Base-by-base conservation (phyloP, 2,329 filamentous ascomycete genomes). In the Aspergillus fischeri region DNA sequence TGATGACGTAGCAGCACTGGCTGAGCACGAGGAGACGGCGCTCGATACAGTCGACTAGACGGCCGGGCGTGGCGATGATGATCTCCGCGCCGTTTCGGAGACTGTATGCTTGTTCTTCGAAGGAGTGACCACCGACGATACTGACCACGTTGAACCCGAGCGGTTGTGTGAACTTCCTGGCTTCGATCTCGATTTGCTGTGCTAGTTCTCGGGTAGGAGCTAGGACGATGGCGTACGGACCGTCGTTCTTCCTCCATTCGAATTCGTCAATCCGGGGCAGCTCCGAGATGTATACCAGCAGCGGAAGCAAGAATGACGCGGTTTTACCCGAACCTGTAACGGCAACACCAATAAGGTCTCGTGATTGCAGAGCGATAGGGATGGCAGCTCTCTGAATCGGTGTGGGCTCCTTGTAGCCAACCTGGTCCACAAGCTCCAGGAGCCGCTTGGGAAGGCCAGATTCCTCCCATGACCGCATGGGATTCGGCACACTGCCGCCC, bases 291-390 rank as follows among this genome's bases (percentile, higher is more conserved):
- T 99, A 99, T 47, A 95, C 91, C 17, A 99, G 83, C 17, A 99
- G 78, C 1, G 94, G 94, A 38, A 99, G 81, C 25, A 99, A 78
- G 78, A 99, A 99, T 9, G 94, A 90, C 1, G 94, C 94, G 14
- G 94, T 99, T 80, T 99, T 99, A 81, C 94, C 94, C 50, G 94
- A 99, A 84, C 94, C 94, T 21, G 94, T 99, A 45, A 96, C 92
- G 63, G 94, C 94, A 32, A 99, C 93, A 80, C 93, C 94, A 63
- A 99, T 97, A n/a, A 99, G 83, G 76, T 99, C 94, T 67, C 94
- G 86, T 14, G 89, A 90, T 69, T 96, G 91, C 47, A 97, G 77
- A 2, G 94, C 94, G 66, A 99, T 96, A 2, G 94, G 94, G 54
- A 99, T 99, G 20, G 93, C 91, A 35, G 94, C 94, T 66, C 93